phyloP scores from a whole-genome alignment of 345 rosid species.

The Salix udensis region DNA sequence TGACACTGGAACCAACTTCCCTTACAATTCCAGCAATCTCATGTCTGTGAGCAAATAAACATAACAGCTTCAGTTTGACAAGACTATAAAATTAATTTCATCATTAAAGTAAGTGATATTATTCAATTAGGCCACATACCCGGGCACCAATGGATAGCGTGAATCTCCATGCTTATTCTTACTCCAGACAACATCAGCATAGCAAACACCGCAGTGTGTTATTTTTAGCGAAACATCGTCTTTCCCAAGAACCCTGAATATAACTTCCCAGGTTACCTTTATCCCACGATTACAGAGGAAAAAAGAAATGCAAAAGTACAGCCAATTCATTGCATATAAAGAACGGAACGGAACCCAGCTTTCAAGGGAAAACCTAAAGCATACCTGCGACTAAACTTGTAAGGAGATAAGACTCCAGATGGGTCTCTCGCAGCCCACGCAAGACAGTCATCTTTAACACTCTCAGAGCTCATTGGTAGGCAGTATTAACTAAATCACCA shows the following conservation, averaged over 20 bases:
- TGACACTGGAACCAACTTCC: conserved; percentile 72
- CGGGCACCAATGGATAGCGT: conserved; percentile 84
- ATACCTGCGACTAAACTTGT: conserved; percentile 16
- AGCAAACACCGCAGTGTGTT: conserved; percentile 89
- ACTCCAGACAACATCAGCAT: conserved; percentile 79
- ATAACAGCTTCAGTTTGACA: conserved; percentile 8
- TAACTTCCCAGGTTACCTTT: background rate
- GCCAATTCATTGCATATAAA: background rate
- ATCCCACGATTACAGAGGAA: too few relatives aligned
- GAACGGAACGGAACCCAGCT: background rate
- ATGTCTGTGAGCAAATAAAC: conserved; percentile 44
- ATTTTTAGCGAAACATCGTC: conserved; percentile 73
- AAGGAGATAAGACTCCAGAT: conserved; percentile 16
- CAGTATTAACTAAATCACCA: too few relatives aligned
- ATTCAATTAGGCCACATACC: conserved; percentile 41
- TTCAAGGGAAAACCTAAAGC: background rate
- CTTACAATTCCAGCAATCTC: conserved; percentile 80
- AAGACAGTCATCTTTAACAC: conserved; percentile 8
- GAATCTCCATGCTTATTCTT: conserved; percentile 56
- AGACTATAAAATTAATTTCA: background rate
- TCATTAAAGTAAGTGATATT: background rate
- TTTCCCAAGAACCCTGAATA: conserved; percentile 48
- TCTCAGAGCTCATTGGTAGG: conserved; percentile 7
- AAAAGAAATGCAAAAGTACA: too few relatives aligned
- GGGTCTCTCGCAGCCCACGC: conserved; percentile 27